Percentiles rank a stretch among this genome's conserved stretches.
Conservation (phyloP, 1,139 yeast genomes). For the Yamadazyma sp. region DNA sequence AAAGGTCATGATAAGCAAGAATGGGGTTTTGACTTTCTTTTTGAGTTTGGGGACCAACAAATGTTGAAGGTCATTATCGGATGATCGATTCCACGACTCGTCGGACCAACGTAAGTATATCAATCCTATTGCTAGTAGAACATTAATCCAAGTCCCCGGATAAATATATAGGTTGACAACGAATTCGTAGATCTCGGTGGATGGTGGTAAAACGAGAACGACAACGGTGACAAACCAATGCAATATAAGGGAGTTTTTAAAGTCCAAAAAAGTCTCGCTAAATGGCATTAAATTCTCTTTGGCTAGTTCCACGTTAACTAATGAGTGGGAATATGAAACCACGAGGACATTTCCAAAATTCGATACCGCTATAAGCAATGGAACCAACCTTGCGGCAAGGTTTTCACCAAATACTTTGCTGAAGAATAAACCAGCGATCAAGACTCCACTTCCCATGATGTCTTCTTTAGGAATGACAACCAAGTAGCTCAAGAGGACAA, state of each 20-base stretch:
- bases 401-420: slow-evolving; percentile 68
- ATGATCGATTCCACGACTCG: slow-evolving; percentile 10
- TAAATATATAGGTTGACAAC: slow-evolving; percentile 50
- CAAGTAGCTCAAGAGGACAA: slow-evolving; percentile 71
- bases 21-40: slow-evolving; percentile 25
- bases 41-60: slow-evolving; percentile 22
- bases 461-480: slow-evolving; percentile 72
- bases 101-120: slow-evolving; percentile 31
- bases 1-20: slow-evolving; percentile 35
- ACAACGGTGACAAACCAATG: slow-evolving; percentile 52
- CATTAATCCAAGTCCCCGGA: slow-evolving; percentile 54
- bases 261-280: slow-evolving; percentile 54
- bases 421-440: slow-evolving; percentile 75
- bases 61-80: slow-evolving; percentile 15
- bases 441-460: slow-evolving; percentile 60
- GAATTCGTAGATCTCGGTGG: slow-evolving; percentile 47
- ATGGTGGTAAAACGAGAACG: slow-evolving; percentile 47
- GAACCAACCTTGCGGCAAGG: slow-evolving; percentile 60
- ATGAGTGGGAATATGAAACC: slow-evolving; percentile 75
- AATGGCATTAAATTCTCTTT: slow-evolving; percentile 73
- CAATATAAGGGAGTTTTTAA: slow-evolving; percentile 42
- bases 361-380: slow-evolving; percentile 72
- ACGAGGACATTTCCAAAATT: slow-evolving; percentile 79
- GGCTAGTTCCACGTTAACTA: slow-evolving; percentile 75
- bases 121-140: slow-evolving; percentile 41